These are phyloP conservation scores for Saccharomycopsis oosterbeekiorum DNA, from an alignment of 805 yeast species.

Conservation along the genomic window DNA sequence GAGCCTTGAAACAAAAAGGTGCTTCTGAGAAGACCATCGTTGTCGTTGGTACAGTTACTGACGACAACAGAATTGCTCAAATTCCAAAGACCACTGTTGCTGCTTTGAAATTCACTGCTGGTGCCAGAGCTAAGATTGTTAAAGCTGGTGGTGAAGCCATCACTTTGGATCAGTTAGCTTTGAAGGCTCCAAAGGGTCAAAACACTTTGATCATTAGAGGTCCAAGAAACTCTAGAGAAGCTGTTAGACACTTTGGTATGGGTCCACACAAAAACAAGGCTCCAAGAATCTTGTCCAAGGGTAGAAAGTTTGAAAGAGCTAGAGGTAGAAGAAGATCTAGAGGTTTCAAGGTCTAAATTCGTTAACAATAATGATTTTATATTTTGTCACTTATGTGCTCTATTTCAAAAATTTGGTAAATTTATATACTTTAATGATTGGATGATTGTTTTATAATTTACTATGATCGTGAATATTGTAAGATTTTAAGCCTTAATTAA, in stretches of 20 bases:
- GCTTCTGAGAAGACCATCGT: conserved; percentile 88
- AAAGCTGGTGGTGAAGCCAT: conserved; percentile 99
- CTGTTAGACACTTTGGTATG: conserved; percentile 98
- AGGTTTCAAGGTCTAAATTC: conserved; percentile 97
- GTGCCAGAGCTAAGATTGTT: conserved; percentile 94
- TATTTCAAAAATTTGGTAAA: background rate
- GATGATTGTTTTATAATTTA: background rate
- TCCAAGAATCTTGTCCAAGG: conserved; percentile 94
- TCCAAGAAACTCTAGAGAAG: conserved; percentile 98
- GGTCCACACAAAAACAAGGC: conserved; percentile 99
- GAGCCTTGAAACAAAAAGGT: conserved; percentile 75
- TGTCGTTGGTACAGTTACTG: conserved; percentile 99
- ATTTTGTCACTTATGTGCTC: background rate
- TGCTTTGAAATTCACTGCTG: conserved; percentile 98
- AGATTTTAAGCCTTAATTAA: background rate
- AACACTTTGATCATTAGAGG: conserved; percentile 98
- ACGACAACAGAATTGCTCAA: conserved; percentile 86
- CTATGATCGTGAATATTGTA: background rate
- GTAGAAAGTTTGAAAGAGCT: conserved; percentile 99
- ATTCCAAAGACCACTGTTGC: conserved; percentile 98
- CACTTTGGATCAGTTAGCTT: conserved; percentile 98
- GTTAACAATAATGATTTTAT: background rate
- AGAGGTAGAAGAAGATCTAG: conserved; percentile 99
- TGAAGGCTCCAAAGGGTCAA: conserved; percentile 98
- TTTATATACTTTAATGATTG: background rate